Evolutionary conservation across 129 eudicot species (phyloP), one percentile per base, ranked within the genome.

Genomic region (Chrysanthemum makinoi): DNA sequence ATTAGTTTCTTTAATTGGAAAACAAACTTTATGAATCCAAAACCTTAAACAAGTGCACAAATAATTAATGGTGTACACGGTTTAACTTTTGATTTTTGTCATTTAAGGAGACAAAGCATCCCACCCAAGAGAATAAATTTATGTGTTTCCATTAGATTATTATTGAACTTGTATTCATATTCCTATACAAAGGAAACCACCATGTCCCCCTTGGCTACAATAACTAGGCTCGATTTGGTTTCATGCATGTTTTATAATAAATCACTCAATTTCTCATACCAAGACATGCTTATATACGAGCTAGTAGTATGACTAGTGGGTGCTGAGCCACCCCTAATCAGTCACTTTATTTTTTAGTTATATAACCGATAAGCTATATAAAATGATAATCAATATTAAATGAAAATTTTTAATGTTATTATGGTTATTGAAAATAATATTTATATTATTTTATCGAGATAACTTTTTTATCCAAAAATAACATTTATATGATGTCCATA

Each of bases 31-130:
- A 62, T 39, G 47, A n/a, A 62, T 5, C 33, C n/a, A 35, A 18
- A 66, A 66, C 71, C 33, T 65, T 43, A 44, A 20, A 20, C 22
- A 66, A 10, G 64, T 22, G 39, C 44, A 28, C 5, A 28, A 20
- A 28, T 28, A 28, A 28, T 28, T 28, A 28, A 28, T 26, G 30
- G 30, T 26, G 30, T 26, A 26, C 30, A 26, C 33, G 24, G 18
- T 68, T 52, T 51, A 68, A 52, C 73, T 16, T 53, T 16, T 52
- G 58, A 2, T 3, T 53, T 53, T 35, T 47, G 63, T 33, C 57
- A 54, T 26, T 33, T 69, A 69, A 28, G 55, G 75, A 70, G 75
- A 70, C 66, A 70, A 18, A 18, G 54, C 75, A 70, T 70, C 75
- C 55, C 33, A 70, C 33, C 56, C 55, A 33, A 55, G 66, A 12